Conservation (phyloP, 2,329 filamentous ascomycete genomes). For the Fusarium pseudocircinatum region DNA sequence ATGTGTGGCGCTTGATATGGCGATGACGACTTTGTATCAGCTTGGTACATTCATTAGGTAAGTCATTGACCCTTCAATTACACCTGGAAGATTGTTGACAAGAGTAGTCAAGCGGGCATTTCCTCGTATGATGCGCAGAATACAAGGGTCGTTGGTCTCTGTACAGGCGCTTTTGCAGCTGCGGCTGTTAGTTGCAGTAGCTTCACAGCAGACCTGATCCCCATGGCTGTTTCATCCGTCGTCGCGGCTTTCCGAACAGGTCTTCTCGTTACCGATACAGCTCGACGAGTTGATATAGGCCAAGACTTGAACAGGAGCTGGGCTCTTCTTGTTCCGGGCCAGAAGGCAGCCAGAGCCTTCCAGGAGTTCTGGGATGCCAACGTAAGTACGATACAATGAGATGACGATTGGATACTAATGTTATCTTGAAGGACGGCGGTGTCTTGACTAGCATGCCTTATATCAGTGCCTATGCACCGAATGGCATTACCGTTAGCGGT, state of each 20-base stretch:
- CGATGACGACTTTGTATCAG: conserved; percentile 34
- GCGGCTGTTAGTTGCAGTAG: conserved; percentile 35
- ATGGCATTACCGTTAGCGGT: conserved; percentile 31
- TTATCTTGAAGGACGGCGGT: not conserved
- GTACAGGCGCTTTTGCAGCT: conserved; percentile 34
- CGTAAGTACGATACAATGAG: not conserved
- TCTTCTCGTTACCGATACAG: conserved; percentile 24
- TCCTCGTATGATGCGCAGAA: conserved; percentile 30
- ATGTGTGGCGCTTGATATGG: conserved; percentile 36
- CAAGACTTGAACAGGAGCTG: conserved; percentile 25
- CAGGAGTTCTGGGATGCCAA: conserved; percentile 1
- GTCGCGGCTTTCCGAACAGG: conserved; percentile 30
- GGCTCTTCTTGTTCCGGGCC: conserved; percentile 29
- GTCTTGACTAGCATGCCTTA: conserved; percentile 30
- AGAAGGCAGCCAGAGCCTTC: not conserved
- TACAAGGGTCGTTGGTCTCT: conserved; percentile 31
- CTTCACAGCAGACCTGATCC: conserved; percentile 29
- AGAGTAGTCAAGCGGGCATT: not conserved
- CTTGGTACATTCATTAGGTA: conserved; percentile 34
- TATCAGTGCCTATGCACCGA: conserved; percentile 34
- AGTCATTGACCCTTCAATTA: fast-evolving
- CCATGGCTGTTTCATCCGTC: conserved; percentile 25
- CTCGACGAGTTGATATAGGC: conserved; percentile 5
- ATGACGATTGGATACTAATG: not conserved
- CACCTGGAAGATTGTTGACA: not conserved